These are phyloP conservation scores for Pythium rishiriense DNA, from an alignment of 352 stramenopile species.

Conservation along the genomic window DNA sequence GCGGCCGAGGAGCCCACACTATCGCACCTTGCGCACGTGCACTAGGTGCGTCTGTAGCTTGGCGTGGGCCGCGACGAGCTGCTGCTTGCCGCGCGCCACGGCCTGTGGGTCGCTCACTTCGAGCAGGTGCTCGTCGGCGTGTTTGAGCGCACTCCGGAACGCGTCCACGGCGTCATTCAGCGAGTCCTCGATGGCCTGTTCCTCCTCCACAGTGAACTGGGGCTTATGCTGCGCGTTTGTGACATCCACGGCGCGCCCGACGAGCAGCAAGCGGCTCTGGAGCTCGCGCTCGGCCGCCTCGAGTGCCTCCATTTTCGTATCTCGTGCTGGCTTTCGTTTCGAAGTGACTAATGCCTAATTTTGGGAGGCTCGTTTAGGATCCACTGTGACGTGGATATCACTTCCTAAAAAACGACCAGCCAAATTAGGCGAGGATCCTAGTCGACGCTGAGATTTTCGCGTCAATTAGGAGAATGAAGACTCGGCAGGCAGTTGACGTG, in stretches of 20 bases:
- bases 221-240: slow-evolving; percentile 32
- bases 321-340: slow-evolving; percentile 1
- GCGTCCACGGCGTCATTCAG: slow-evolving; percentile 46
- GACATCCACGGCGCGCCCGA: slow-evolving; percentile 42
- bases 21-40: slow-evolving; percentile 54
- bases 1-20: too few relatives aligned
- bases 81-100: slow-evolving; percentile 24
- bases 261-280: slow-evolving; percentile 40
- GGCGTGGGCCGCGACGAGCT: slow-evolving; percentile 33
- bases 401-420: too few relatives aligned
- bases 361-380: too few relatives aligned
- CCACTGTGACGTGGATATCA: too few relatives aligned
- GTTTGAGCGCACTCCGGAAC: slow-evolving; percentile 37
- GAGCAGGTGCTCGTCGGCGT: slow-evolving; percentile 44
- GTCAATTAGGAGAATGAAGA: slow-evolving; percentile 11
- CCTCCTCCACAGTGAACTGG: slow-evolving; percentile 55
- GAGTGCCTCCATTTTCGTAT: slow-evolving; percentile 40
- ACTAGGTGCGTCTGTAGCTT: slow-evolving; percentile 40
- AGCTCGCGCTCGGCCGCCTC: slow-evolving; percentile 48
- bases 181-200: slow-evolving; percentile 59
- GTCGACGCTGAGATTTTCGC: not conserved
- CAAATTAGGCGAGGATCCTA: too few relatives aligned
- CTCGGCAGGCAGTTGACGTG: slow-evolving; percentile 15
- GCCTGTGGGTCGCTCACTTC: slow-evolving; percentile 41
- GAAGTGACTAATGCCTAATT: too few relatives aligned